phyloP scores from a whole-genome alignment of 148 eudicot genomes.

The Silene uniflora region DNA sequence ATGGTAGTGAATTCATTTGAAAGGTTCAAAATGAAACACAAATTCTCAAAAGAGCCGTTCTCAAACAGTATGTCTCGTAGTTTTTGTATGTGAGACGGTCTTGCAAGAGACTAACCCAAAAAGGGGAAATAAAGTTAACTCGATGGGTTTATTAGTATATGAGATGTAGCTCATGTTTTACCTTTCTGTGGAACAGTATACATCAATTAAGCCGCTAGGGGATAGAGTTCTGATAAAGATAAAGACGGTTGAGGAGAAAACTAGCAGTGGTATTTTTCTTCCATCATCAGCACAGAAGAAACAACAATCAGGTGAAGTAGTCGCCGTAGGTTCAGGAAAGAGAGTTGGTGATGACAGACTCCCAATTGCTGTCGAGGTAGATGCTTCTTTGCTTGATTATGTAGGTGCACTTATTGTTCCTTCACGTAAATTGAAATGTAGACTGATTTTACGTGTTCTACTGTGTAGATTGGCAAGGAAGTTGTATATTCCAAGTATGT shows the following conservation, averaged over 20 bases:
- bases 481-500: slow-evolving; percentile 71
- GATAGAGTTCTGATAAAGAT: slow-evolving; percentile 67
- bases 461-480: slow-evolving; percentile 47
- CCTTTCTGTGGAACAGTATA: slow-evolving; percentile 42
- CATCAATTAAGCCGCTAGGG: slow-evolving; percentile 69
- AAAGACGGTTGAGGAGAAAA: slow-evolving; percentile 59
- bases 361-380: slow-evolving; percentile 51
- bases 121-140: not conserved
- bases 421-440: not conserved
- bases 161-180: not conserved
- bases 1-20: no score
- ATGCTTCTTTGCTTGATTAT: not conserved
- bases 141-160: not conserved
- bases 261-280: slow-evolving; percentile 61
- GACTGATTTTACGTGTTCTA: slow-evolving; percentile 5
- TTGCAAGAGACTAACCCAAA: not conserved
- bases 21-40: no score
- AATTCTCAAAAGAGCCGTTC: no score
- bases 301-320: slow-evolving; percentile 70
- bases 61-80: no score
- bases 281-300: slow-evolving; percentile 60
- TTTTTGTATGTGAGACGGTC: not conserved
- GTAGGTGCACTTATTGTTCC: not conserved
- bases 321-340: slow-evolving; percentile 71
- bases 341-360: slow-evolving; percentile 51